Evolutionary conservation across 345 rosid genomes (phyloP), one percentile per base, ranked within the genome.

Genomic region (Populus pruinosa): DNA sequence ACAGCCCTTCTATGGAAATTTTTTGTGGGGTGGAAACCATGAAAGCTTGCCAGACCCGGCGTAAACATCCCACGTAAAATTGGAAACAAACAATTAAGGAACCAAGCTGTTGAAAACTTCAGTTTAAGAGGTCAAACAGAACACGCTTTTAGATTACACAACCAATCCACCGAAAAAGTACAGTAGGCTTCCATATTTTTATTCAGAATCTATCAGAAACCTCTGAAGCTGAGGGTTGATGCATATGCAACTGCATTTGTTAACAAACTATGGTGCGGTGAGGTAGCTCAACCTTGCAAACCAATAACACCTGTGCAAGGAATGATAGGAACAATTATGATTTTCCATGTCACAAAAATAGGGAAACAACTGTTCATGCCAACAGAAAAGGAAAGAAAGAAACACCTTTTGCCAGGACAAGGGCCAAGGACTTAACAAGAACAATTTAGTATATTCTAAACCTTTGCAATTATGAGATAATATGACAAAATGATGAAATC

Each of bases 271-370:
- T 21, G 16, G 64, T 49, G 62, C 8, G 1, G 47, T 3, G 71
- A 59, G 7, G 69, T 61, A n/a, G 33, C 68, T 78, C 72, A 90
- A 17, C 87, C 93, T 80, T 90, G 93, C 53, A 90, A 80, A 53
- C 92, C 92, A 8, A 90, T 86, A 23, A 90, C 31, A 61, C 94
- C 94, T 89, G 83, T 80, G 78, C 13, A 63, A 8, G 43, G 29
- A 75, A 21, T 17, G 50, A 13, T 36, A 10, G 38, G 55, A 50
- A 29, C 8, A n/a, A 41, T 7, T 47, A 11, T 41, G 31, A 5
- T 21, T 69, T 10, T 17, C 41, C 17, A 44, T 4, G 50, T 3
- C 12, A 3, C 50, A 44, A 14, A 44, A 14, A 44, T 44, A 14
- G 16, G 50, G 4, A 44, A 44, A 44, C 18, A 44, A 44, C 17